A percentile compares a stretch with the other conserved stretches of the same genome.
phyloP scores from a whole-genome alignment of 176 grass and related monocot genomes.

The Elaeis guineensis region DNA sequence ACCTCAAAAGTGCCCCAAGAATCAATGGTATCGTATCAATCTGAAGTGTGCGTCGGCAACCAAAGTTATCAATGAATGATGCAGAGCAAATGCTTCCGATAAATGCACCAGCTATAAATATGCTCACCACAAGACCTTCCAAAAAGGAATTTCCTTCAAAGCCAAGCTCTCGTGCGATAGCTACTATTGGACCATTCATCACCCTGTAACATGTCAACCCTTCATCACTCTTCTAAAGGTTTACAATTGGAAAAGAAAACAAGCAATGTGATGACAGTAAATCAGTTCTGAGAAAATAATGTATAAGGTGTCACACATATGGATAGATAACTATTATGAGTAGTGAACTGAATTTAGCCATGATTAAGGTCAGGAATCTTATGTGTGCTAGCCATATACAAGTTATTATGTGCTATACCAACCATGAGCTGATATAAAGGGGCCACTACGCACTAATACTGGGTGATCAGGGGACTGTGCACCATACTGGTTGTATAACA shows the following conservation, averaged over 20 bases:
- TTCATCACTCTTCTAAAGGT: too few relatives aligned
- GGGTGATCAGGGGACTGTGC: too few relatives aligned
- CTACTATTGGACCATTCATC: conserved; percentile 97
- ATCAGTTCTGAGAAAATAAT: not conserved
- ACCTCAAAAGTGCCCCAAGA: conserved; percentile 84
- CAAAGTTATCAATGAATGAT: conserved; percentile 78
- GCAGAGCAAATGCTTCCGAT: conserved; percentile 71
- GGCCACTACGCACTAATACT: too few relatives aligned
- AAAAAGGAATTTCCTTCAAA: conserved; percentile 93
- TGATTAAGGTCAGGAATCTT: too few relatives aligned
- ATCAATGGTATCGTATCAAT: conserved; percentile 78
- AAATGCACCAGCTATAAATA: conserved; percentile 94
- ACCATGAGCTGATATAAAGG: too few relatives aligned
- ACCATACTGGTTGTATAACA: too few relatives aligned
- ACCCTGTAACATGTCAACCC: conserved; percentile 52
- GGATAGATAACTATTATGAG: too few relatives aligned
- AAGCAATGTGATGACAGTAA: not conserved
- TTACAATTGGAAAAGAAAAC: too few relatives aligned
- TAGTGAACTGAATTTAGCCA: too few relatives aligned
- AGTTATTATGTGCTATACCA: too few relatives aligned
- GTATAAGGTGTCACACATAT: too few relatives aligned
- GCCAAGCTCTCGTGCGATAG: conserved; percentile 77
- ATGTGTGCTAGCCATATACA: too few relatives aligned
- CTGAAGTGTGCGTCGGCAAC: conserved; percentile 86
- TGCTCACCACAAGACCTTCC: conserved; percentile 95